Conservation (phyloP, 257 asterid species). For the Solanum stenotomum region DNA sequence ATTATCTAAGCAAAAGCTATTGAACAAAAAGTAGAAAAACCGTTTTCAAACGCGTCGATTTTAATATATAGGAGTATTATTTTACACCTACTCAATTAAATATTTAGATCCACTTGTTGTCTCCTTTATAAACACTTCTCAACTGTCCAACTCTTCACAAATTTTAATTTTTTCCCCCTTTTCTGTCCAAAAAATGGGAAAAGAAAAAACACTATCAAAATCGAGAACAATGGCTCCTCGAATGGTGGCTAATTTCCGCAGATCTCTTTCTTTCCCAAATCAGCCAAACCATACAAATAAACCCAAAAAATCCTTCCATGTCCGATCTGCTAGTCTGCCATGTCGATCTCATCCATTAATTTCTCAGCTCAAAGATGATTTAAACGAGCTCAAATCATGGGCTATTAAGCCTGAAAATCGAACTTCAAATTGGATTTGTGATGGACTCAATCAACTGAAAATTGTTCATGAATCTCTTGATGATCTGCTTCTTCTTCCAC, state of each 20-base stretch:
- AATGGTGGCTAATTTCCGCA: constrained; percentile 67
- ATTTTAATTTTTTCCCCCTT: neutral
- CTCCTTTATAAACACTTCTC: neutral
- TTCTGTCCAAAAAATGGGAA: neutral
- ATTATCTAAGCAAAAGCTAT: too few relatives aligned
- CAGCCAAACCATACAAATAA: constrained; percentile 24
- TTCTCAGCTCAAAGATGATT: constrained; percentile 49
- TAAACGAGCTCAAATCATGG: constrained; percentile 39
- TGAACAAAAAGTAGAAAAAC: neutral
- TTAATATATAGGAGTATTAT: neutral
- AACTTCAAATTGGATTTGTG: constrained; percentile 45
- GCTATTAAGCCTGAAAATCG: constrained; percentile 15
- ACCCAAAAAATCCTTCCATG: constrained; percentile 41
- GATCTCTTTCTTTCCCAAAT: constrained; percentile 75
- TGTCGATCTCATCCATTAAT: constrained; percentile 66
- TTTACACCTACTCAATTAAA: neutral
- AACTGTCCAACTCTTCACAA: neutral
- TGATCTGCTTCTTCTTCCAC: constrained; percentile 77
- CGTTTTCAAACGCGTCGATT: too few relatives aligned
- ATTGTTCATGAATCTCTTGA: constrained; percentile 66
- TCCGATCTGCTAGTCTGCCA: constrained; percentile 78
- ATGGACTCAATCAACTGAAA: constrained; percentile 47
- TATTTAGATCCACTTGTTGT: neutral
- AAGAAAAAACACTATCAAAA: neutral
- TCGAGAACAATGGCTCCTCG: constrained; percentile 34